phyloP scores from a whole-genome alignment of 2,329 filamentous ascomycete genomes.

The Penicillium sp. region DNA sequence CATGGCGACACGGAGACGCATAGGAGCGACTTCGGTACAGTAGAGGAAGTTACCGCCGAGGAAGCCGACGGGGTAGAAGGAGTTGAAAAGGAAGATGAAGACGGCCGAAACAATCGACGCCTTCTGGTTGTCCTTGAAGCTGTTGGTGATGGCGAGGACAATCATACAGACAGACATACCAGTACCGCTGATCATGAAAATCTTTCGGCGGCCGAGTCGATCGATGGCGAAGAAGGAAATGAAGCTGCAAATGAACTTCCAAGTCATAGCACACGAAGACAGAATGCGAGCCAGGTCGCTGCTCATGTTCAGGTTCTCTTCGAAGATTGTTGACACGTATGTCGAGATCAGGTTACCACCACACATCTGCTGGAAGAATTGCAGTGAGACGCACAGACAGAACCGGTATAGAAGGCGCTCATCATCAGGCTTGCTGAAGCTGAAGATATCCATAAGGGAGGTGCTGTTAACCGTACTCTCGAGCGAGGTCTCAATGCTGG shows the following conservation, averaged over 20 bases:
- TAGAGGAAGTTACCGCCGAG: conserved; percentile 27
- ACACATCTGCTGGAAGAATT: conserved; percentile 29
- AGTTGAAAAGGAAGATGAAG: conserved; percentile 27
- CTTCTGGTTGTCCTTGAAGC: conserved; percentile 28
- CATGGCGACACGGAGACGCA: conserved; percentile 27
- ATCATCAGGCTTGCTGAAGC: conserved; percentile 49
- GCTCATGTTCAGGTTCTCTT: conserved; percentile 23
- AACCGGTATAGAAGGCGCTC: conserved; percentile 25
- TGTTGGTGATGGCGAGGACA: conserved; percentile 47
- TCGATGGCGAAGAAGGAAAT: conserved; percentile 55
- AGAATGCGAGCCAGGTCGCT: conserved; percentile 36
- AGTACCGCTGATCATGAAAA: conserved; percentile 54
- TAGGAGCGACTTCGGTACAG: conserved; percentile 26
- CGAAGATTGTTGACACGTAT: conserved; percentile 25
- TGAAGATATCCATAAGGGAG: conserved; percentile 57
- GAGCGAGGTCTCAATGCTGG: conserved; percentile 51
- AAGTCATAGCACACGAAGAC: conserved; percentile 54
- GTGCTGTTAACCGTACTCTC: conserved; percentile 42
- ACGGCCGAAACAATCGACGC: conserved; percentile 19
- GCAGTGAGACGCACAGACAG: conserved; percentile 19
- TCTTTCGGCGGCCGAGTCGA: conserved; percentile 51
- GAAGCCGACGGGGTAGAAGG: conserved; percentile 26
- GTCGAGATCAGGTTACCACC: conserved; percentile 25
- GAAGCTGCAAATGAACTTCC: conserved; percentile 57
- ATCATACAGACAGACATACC: conserved; percentile 59